Evolutionary conservation across 371 early-diverging fungal species (phyloP).

Genomic region (Rhizopus sp.): DNA sequence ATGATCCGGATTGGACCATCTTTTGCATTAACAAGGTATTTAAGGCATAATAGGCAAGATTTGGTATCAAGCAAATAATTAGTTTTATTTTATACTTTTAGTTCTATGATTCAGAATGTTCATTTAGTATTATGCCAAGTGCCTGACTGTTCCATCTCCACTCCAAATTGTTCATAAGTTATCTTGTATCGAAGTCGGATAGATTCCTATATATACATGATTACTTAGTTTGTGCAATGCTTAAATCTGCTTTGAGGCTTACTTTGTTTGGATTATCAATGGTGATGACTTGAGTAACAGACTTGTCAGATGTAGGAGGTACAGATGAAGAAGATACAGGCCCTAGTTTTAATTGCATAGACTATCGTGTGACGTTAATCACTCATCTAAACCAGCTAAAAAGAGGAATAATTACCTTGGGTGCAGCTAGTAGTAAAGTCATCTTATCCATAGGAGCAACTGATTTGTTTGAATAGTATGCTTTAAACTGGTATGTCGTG

Average conservation of each 20-base stretch:
- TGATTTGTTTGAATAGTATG: slow-evolving; percentile 52
- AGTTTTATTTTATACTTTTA: too few relatives aligned
- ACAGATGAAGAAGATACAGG: slow-evolving; percentile 58
- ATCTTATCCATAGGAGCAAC: slow-evolving; percentile 55
- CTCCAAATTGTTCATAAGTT: slow-evolving; percentile 69
- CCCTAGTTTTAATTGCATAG: slow-evolving; percentile 67
- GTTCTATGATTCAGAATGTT: too few relatives aligned
- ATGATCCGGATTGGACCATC: too few relatives aligned
- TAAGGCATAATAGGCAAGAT: too few relatives aligned
- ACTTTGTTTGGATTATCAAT: slow-evolving; percentile 58
- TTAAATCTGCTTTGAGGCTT: slow-evolving; percentile 1
- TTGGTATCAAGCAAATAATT: too few relatives aligned
- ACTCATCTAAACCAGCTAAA: background rate
- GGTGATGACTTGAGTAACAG: slow-evolving; percentile 56
- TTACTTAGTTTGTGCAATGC: too few relatives aligned
- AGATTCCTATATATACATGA: slow-evolving; percentile 47
- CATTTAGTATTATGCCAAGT: slow-evolving; percentile 38
- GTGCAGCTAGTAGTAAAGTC: slow-evolving; percentile 52
- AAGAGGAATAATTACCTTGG: slow-evolving; percentile 36
- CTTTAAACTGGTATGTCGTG: slow-evolving; percentile 31
- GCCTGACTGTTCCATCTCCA: slow-evolving; percentile 71
- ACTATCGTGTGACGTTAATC: slow-evolving; percentile 21
- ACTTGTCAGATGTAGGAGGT: slow-evolving; percentile 57
- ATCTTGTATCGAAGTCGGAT: slow-evolving; percentile 71
- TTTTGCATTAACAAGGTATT: too few relatives aligned